Percentiles rank a stretch among this genome's conserved stretches.
Evolutionary conservation across 208 protist genomes (phyloP).

Genomic region (Trypanosoma vivax): DNA sequence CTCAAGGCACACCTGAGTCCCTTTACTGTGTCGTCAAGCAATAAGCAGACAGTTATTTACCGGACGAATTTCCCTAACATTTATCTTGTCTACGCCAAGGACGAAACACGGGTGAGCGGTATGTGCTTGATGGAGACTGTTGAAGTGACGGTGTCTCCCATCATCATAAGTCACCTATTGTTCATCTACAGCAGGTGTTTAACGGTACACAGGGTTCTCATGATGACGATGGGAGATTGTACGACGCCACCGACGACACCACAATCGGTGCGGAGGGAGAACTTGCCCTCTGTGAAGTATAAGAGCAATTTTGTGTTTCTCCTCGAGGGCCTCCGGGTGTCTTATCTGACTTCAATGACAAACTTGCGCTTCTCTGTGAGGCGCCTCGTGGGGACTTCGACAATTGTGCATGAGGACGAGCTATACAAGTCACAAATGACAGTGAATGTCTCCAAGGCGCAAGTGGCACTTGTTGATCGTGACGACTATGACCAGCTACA

Average conservation of each 20-base stretch:
- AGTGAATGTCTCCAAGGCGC: constrained; percentile 49
- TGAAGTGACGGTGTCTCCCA: constrained; percentile 67
- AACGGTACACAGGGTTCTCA: constrained; percentile 26
- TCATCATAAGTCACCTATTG: constrained; percentile 72
- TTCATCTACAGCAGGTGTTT: constrained; percentile 59
- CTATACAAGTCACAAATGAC: constrained; percentile 35
- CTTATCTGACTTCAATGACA: constrained; percentile 75
- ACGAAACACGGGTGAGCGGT: constrained; percentile 42
- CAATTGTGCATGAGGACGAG: constrained; percentile 21
- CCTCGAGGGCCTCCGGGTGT: constrained; percentile 52
- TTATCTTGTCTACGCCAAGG: constrained; percentile 62
- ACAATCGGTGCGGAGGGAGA: background rate
- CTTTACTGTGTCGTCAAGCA: constrained; percentile 48
- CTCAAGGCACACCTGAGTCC: constrained; percentile 73
- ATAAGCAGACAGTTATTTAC: constrained; percentile 29
- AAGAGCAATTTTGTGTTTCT: constrained; percentile 49
- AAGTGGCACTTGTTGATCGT: constrained; percentile 80
- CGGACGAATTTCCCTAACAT: constrained; percentile 58
- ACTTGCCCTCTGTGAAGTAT: constrained; percentile 1
- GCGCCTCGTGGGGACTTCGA: constrained; percentile 43
- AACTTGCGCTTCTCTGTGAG: constrained; percentile 71
- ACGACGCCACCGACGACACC: too few species aligned
- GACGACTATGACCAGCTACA: constrained; percentile 70
- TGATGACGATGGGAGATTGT: constrained; percentile 14
- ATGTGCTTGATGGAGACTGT: constrained; percentile 62